Evolutionary conservation across 2,329 filamentous ascomycete genomes (phyloP), one percentile per base, ranked within the genome.

Genomic region (Colletotrichum tanaceti): DNA sequence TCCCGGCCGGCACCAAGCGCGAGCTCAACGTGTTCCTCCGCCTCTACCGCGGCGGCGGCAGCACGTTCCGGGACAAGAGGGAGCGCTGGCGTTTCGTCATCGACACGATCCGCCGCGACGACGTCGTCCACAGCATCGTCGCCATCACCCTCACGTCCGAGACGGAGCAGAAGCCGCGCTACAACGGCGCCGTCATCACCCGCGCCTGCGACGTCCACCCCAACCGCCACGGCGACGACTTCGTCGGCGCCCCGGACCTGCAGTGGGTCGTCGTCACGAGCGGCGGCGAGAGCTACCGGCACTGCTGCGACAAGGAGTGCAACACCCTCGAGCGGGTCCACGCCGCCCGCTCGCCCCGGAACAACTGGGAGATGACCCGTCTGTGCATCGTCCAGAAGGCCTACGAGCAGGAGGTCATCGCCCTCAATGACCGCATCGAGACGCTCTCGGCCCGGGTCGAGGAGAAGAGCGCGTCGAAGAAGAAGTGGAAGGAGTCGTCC

Each of bases 291-390:
- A 18, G 16, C 11, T 63, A 43, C 44, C 20, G 22, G 1, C 58
- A 63, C n/a, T 70, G 68, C 50, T 67, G 68, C 63, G 46, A 59
- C n/a, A 41, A 39, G 11, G 63, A 70, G 18, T 60, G 58, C 28
- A 58, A 4, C 24, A 43, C 49, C 6, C 59, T 59, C 0, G 60
- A 60, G 35, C 57, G 46, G 22, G 2, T 7, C 1, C 28, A 32
- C 28, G 28, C 28, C 11, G 22, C 13, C n/a, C 13, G 7, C 22
- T 46, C 9, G 5, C 32, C 38, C 7, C 24, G 39, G 14, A 38
- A 44, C 39, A 54, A 43, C 10, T 67, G 63, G 63, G 68, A 67
- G 16, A 39, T 58, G 0, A 38, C 47, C 0, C 63, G 68, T 0
- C 54, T 67, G 1, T 39, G 52, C 0, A 53, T 70, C 13, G 54